Conservation (phyloP, 495 filamentous ascomycete genomes). For the Cercophora samala region DNA sequence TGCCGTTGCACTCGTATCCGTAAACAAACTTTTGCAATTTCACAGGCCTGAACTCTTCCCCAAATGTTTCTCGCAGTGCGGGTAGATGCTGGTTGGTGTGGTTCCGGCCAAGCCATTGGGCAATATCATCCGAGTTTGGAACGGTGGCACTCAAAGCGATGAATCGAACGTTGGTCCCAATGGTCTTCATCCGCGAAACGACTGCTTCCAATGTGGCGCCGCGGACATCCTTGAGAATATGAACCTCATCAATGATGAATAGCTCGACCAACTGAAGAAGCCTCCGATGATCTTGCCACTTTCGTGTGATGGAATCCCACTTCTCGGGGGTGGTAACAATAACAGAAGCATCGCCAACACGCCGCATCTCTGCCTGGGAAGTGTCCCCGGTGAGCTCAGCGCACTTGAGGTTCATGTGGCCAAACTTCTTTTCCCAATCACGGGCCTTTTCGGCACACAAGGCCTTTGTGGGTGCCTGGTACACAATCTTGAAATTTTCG, state of each 20-base stretch:
- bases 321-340: conserved; percentile 98
- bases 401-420: conserved; percentile 67
- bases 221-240: conserved; percentile 84
- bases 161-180: conserved; percentile 82
- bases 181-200: conserved; percentile 93
- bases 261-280: conserved; percentile 83
- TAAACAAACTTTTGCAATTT: conserved; percentile 83
- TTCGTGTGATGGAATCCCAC: conserved; percentile 96
- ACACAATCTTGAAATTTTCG: conserved; percentile 85
- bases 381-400: conserved; percentile 93
- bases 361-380: conserved; percentile 65
- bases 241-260: conserved; percentile 95
- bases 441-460: conserved; percentile 76
- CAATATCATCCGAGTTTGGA: conserved; percentile 88
- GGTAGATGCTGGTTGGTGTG: conserved; percentile 62
- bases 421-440: conserved; percentile 88
- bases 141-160: conserved; percentile 90
- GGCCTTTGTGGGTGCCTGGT: conserved; percentile 92
- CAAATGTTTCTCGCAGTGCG: conserved; percentile 75
- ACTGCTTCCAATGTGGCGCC: conserved; percentile 94
- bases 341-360: conserved; percentile 77
- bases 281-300: conserved; percentile 86
- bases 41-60: conserved; percentile 87
- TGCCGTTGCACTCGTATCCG: conserved; percentile 60
- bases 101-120: conserved; percentile 83